phyloP scores from a whole-genome alignment of 2,329 filamentous ascomycete species.

The Colletotrichum tropicale region DNA sequence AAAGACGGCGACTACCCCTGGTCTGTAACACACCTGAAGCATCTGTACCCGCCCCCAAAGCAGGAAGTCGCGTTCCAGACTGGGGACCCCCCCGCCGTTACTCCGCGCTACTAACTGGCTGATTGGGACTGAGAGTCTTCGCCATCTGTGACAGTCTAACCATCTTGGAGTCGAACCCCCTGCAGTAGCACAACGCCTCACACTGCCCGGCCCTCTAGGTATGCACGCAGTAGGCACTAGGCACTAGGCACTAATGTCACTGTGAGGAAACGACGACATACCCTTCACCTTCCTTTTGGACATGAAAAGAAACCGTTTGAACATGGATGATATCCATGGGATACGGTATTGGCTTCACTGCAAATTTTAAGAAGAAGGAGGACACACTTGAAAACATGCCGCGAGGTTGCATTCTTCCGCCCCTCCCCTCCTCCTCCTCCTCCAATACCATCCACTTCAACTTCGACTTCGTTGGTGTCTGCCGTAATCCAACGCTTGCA shows the following conservation, averaged over 20 bases:
- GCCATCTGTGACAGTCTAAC: constrained; percentile 5
- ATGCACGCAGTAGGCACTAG: no score
- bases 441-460: background rate
- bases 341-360: background rate
- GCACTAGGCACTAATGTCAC: background rate
- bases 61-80: background rate
- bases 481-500: background rate
- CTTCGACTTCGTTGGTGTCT: background rate
- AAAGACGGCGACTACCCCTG: constrained; percentile 31
- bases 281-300: background rate
- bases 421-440: background rate
- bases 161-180: background rate
- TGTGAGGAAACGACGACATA: background rate
- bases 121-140: background rate
- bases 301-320: background rate
- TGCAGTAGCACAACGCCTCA: background rate
- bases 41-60: constrained; percentile 26
- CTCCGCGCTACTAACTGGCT: background rate
- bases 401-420: background rate
- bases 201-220: no score
- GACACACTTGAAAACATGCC: background rate
- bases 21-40: constrained; percentile 55
- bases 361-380: background rate
- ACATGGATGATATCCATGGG: background rate
- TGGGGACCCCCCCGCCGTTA: background rate